A percentile compares a stretch with the other conserved stretches of the same genome.
phyloP scores from a whole-genome alignment of 805 yeast species.

The Metschnikowia santaceciliae region DNA sequence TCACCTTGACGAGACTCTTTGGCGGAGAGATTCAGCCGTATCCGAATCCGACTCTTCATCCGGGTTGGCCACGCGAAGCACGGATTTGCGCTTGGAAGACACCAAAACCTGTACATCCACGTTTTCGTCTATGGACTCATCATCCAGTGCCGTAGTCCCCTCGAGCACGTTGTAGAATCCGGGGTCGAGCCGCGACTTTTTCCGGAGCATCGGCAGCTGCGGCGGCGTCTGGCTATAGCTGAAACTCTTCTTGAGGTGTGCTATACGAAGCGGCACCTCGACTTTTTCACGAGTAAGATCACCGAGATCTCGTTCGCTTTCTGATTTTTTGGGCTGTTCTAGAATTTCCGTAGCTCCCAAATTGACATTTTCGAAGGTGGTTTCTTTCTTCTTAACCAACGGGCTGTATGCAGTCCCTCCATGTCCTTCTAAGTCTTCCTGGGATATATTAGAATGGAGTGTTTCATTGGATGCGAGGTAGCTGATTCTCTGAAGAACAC shows the following conservation, averaged over 20 bases:
- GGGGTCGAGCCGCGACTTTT: slow-evolving; percentile 15
- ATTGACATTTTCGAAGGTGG: too few species aligned
- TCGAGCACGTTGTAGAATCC: slow-evolving; percentile 5
- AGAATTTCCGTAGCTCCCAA: not conserved
- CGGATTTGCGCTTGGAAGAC: slow-evolving; percentile 58
- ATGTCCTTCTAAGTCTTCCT: too few species aligned
- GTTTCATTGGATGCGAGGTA: slow-evolving; percentile 31
- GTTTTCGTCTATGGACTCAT: slow-evolving; percentile 41
- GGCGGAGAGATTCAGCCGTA: slow-evolving; percentile 5
- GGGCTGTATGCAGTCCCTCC: too few species aligned
- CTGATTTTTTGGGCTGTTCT: not conserved
- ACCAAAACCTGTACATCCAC: slow-evolving; percentile 72
- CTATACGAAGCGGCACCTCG: slow-evolving; percentile 13
- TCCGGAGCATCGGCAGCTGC: slow-evolving; percentile 17
- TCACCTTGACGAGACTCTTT: not conserved
- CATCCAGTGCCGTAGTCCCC: slow-evolving; percentile 16
- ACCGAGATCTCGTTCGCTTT: too few species aligned
- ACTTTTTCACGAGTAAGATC: not conserved
- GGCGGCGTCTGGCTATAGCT: slow-evolving; percentile 24
- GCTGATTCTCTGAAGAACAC: slow-evolving; percentile 19
- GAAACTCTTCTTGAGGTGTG: slow-evolving; percentile 22
- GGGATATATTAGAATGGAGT: not conserved
- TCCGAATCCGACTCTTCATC: slow-evolving; percentile 24
- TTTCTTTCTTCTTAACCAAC: too few species aligned
- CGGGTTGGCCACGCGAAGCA: slow-evolving; percentile 61